These are phyloP conservation scores for Ormosia emarginata DNA, from an alignment of 306 rosid genomes.

Conservation along the genomic window DNA sequence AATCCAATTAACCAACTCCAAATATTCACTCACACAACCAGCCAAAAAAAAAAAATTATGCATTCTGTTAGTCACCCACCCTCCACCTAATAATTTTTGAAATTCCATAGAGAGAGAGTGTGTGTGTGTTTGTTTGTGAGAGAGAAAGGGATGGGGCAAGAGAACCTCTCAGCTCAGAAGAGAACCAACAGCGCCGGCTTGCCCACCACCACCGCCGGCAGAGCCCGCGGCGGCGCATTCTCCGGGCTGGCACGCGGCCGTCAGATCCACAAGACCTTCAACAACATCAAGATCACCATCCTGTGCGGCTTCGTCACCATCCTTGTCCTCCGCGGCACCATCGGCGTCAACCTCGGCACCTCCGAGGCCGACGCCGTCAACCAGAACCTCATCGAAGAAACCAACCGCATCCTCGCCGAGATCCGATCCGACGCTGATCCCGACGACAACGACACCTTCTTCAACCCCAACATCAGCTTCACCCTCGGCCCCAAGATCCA, in stretches of 20 bases:
- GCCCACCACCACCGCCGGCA: constrained; percentile 25
- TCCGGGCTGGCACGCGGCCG: constrained; percentile 61
- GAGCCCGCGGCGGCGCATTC: constrained; percentile 21
- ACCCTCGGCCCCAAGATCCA: constrained; percentile 78
- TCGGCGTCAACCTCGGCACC: constrained; percentile 70
- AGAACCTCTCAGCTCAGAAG: constrained; percentile 54
- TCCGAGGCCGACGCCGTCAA: constrained; percentile 69
- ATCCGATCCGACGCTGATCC: constrained; percentile 92
- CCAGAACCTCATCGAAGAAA: constrained; percentile 73
- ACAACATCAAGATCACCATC: constrained; percentile 76
- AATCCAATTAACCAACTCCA: no score
- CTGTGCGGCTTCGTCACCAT: constrained; percentile 92
- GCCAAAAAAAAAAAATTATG: no score
- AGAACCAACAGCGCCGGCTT: constrained; percentile 26
- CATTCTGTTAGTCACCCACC: no score
- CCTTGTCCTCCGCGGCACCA: constrained; percentile 97
- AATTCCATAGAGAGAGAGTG: no score
- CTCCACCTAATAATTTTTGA: no score
- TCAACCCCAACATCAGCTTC: constrained; percentile 61
- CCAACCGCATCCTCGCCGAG: constrained; percentile 89
- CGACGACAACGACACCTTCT: neutral
- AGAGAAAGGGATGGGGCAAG: constrained; percentile 46
- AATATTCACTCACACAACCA: no score
- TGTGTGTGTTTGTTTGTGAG: neutral
- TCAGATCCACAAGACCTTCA: constrained; percentile 80